Evolutionary conservation across 2,329 filamentous ascomycete species (phyloP).

Genomic region (Venturia effusa): DNA sequence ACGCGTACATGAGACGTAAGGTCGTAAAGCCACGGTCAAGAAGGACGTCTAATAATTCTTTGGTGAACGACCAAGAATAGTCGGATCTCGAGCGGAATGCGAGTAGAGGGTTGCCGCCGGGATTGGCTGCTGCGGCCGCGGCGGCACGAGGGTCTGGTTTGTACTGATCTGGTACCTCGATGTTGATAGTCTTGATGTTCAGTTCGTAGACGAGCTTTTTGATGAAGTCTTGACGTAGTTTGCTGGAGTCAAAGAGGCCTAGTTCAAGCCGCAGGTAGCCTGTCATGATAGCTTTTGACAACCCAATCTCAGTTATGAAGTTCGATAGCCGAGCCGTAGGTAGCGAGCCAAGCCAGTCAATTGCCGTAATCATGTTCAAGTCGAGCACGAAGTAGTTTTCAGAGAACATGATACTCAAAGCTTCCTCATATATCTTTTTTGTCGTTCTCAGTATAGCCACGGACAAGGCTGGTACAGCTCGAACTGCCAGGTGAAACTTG

Average conservation of each 20-base stretch:
- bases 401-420: slow-evolving; percentile 28
- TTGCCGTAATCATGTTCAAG: slow-evolving; percentile 22
- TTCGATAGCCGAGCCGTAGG: slow-evolving; percentile 12
- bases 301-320: not conserved
- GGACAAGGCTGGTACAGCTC: not conserved
- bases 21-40: not conserved
- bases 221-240: slow-evolving; percentile 3
- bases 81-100: slow-evolving; percentile 1
- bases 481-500: slow-evolving; percentile 4
- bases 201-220: slow-evolving; percentile 7
- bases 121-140: not conserved
- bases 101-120: not conserved
- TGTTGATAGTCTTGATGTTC: slow-evolving; percentile 2
- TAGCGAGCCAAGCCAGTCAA: slow-evolving; percentile 27
- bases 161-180: slow-evolving; percentile 8
- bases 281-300: slow-evolving; percentile 6
- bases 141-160: not conserved
- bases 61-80: slow-evolving; percentile 8
- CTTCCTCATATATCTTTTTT: slow-evolving; percentile 29
- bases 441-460: slow-evolving; percentile 27
- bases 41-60: slow-evolving; percentile 6
- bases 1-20: not conserved
- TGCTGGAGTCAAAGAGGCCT: slow-evolving; percentile 7
- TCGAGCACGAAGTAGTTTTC: slow-evolving; percentile 30
- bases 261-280: slow-evolving; percentile 8